phyloP scores from a whole-genome alignment of 1,139 yeast species.

The Yamadazyma dendronema region DNA sequence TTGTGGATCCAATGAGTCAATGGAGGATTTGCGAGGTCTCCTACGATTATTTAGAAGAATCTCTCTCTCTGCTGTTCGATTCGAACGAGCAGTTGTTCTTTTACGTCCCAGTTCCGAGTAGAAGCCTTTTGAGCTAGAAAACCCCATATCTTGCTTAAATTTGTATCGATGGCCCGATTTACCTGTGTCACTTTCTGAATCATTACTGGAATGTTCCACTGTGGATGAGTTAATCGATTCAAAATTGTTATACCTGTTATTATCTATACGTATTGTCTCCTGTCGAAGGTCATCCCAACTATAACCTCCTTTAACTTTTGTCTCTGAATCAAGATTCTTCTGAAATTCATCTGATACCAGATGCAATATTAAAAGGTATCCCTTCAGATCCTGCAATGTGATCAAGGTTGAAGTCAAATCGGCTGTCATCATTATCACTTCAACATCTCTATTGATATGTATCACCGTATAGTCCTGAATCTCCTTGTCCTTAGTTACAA shows the following conservation, averaged over 20 bases:
- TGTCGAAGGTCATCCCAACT: not conserved
- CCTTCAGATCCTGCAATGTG: not conserved
- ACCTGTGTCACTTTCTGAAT: too few relatives aligned
- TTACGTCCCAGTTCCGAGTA: not conserved
- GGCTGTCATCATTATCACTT: not conserved
- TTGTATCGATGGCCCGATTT: not conserved
- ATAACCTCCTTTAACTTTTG: not conserved
- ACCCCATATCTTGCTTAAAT: not conserved
- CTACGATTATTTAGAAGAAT: too few relatives aligned
- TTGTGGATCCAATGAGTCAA: not conserved
- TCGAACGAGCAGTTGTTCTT: not conserved
- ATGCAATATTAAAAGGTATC: slow-evolving; percentile 1
- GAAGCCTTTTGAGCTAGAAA: not conserved
- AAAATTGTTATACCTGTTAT: not conserved
- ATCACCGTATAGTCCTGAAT: not conserved
- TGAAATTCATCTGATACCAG: not conserved
- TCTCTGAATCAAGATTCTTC: not conserved
- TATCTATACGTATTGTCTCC: not conserved
- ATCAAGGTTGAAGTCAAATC: not conserved
- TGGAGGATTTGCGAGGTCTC: too few relatives aligned
- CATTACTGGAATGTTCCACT: too few relatives aligned
- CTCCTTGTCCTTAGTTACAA: not conserved
- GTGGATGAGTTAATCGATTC: not conserved
- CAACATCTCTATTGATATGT: not conserved
- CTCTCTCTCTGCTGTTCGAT: not conserved